Evolutionary conservation across 2,329 filamentous ascomycete genomes (phyloP).

Genomic region (Diplocarpon rosae): DNA sequence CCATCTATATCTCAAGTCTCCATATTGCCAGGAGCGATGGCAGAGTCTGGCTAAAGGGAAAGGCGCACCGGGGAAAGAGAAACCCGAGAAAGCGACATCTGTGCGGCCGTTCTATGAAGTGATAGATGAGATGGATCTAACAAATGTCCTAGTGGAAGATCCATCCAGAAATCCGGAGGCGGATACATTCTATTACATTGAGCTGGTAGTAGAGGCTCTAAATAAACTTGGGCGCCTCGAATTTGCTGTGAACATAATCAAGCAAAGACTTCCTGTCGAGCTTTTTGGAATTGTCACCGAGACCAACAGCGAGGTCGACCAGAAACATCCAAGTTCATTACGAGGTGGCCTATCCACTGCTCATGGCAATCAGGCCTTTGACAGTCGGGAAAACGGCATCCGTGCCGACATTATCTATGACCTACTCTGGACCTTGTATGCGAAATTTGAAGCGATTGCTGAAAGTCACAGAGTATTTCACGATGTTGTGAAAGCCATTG

Average conservation of each 20-base stretch:
- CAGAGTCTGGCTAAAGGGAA: constrained; percentile 66
- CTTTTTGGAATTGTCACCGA: constrained; percentile 90
- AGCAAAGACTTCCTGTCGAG: constrained; percentile 87
- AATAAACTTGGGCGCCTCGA: constrained; percentile 84
- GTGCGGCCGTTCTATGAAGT: constrained; percentile 44
- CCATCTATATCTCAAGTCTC: constrained; percentile 93
- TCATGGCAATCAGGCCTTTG: constrained; percentile 51
- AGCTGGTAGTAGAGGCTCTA: constrained; percentile 75
- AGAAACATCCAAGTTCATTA: constrained; percentile 77
- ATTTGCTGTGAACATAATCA: constrained; percentile 76
- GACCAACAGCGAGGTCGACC: constrained; percentile 87
- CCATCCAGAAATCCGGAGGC: constrained; percentile 87
- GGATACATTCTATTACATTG: constrained; percentile 90
- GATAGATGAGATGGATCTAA: constrained; percentile 49
- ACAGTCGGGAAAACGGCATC: constrained; percentile 61
- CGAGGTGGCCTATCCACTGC: constrained; percentile 39
- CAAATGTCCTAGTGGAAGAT: constrained; percentile 64
- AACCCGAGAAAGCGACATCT: constrained; percentile 34
- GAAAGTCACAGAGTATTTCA: constrained; percentile 92
- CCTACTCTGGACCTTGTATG: constrained; percentile 82
- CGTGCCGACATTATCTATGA: constrained; percentile 81
- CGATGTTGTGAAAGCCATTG: constrained; percentile 79
- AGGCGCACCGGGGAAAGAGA: constrained; percentile 33
- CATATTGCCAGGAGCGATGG: constrained; percentile 95
- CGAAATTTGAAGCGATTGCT: constrained; percentile 93